phyloP scores from a whole-genome alignment of 805 yeast species.

The Sungouiella blattae region DNA sequence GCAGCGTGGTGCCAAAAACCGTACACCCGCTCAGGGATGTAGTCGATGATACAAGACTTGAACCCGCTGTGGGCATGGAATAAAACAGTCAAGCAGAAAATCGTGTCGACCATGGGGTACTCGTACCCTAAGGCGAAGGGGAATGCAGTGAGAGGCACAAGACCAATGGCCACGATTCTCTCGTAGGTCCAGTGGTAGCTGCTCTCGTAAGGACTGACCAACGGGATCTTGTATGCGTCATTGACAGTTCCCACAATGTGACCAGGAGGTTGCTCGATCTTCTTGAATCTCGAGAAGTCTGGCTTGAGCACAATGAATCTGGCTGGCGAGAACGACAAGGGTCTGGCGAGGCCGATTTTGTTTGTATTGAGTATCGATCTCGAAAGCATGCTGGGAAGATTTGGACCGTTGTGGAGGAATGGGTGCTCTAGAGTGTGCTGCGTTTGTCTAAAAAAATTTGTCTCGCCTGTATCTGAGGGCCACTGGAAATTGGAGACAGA shows the following conservation, averaged over 20 bases:
- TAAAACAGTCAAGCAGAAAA: constrained; percentile 61
- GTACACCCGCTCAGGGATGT: constrained; percentile 82
- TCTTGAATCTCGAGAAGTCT: constrained; percentile 47
- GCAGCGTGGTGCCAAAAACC: constrained; percentile 74
- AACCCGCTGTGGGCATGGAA: constrained; percentile 85
- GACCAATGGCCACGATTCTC: constrained; percentile 60
- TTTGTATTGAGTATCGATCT: constrained; percentile 8
- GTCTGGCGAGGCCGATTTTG: constrained; percentile 6
- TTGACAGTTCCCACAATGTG: constrained; percentile 89
- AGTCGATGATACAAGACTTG: constrained; percentile 88
- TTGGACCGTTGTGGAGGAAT: no score
- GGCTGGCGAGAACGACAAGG: constrained; percentile 1
- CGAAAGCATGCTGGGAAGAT: constrained; percentile 8
- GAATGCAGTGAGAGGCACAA: constrained; percentile 72
- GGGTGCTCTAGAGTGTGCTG: no score
- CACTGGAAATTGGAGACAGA: no score
- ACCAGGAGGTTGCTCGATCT: constrained; percentile 83
- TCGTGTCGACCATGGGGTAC: constrained; percentile 67
- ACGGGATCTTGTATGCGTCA: constrained; percentile 76
- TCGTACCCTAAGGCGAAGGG: constrained; percentile 78
- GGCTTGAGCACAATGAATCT: constrained; percentile 29
- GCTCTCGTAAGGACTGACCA: constrained; percentile 64
- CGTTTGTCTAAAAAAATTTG: no score
- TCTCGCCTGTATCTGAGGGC: no score
- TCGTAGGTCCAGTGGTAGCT: constrained; percentile 94